Conservation (phyloP, 139 green algal genomes). For the Chlamydomonas urium region DNA sequence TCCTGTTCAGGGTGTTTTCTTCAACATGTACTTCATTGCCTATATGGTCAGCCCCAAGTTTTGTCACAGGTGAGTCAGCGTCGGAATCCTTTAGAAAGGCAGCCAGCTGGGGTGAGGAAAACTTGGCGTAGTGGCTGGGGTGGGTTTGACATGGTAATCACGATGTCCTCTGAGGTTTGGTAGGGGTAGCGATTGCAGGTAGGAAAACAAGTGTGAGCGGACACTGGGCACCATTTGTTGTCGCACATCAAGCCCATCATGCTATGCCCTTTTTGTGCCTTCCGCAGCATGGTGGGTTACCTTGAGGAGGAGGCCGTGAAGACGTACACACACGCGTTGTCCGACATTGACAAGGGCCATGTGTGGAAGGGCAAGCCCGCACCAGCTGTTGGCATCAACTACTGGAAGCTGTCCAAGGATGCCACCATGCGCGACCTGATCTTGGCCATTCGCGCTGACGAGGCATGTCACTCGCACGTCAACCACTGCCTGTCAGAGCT, state of each 20-base stretch:
- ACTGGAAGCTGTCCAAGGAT: conserved; percentile 55
- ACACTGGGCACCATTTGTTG: too few relatives aligned
- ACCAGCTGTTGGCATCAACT: conserved; percentile 63
- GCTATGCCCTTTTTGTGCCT: too few relatives aligned
- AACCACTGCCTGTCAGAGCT: too few relatives aligned
- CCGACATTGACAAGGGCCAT: conserved; percentile 65
- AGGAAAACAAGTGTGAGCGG: too few relatives aligned
- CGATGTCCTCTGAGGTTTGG: too few relatives aligned
- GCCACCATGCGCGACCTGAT: conserved; percentile 77
- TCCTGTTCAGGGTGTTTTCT: conserved; percentile 82
- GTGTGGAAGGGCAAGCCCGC: conserved; percentile 61
- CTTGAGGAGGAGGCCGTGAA: conserved; percentile 93
- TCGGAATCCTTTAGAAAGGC: too few relatives aligned
- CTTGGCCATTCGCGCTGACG: conserved; percentile 83
- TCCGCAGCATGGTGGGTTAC: conserved; percentile 54
- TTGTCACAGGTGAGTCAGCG: too few relatives aligned
- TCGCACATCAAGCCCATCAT: too few relatives aligned
- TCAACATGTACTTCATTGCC: conserved; percentile 77
- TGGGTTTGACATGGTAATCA: too few relatives aligned
- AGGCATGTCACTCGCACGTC: conserved; percentile 82
- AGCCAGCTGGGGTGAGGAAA: too few relatives aligned
- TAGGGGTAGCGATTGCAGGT: too few relatives aligned
- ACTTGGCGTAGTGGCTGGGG: too few relatives aligned
- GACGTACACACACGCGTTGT: conserved; percentile 84
- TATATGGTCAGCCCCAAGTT: conserved; percentile 77